Evolutionary conservation across 225 moss, liverwort and hornwort species (phyloP).

Genomic region (Polytrichum commune): DNA sequence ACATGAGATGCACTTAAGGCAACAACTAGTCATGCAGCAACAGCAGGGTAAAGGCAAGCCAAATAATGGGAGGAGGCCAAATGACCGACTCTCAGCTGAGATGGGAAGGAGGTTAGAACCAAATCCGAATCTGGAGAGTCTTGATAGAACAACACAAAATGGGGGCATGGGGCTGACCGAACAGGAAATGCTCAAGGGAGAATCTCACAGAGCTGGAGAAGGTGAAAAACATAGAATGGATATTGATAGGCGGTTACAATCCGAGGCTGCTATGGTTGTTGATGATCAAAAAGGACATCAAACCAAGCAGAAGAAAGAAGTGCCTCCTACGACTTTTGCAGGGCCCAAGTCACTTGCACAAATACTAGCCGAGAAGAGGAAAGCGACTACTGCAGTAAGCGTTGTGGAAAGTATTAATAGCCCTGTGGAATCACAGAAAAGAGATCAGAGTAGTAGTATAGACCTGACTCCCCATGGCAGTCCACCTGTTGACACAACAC

Average conservation of each 20-base stretch:
- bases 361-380: slow-evolving; percentile 59
- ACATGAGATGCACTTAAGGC: slow-evolving; percentile 55
- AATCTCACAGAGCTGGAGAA: too few species aligned
- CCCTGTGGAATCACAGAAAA: slow-evolving; percentile 16
- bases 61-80: slow-evolving; percentile 7
- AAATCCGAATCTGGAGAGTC: not conserved
- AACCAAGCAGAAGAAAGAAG: slow-evolving; percentile 36
- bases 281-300: slow-evolving; percentile 7
- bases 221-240: slow-evolving; percentile 14
- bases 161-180: not conserved
- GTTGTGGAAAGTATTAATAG: slow-evolving; percentile 7
- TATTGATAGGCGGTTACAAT: slow-evolving; percentile 7
- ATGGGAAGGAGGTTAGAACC: slow-evolving; percentile 4
- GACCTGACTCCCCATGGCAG: slow-evolving; percentile 21
- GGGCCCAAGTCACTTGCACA: slow-evolving; percentile 62
- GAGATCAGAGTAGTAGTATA: slow-evolving; percentile 2
- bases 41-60: slow-evolving; percentile 38
- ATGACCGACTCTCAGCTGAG: slow-evolving; percentile 4
- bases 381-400: slow-evolving; percentile 24
- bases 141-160: slow-evolving; percentile 1
- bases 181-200: slow-evolving; percentile 3
- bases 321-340: slow-evolving; percentile 44
- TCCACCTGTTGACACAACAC: slow-evolving; percentile 1
- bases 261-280: too few species aligned
- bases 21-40: slow-evolving; percentile 47